A percentile compares a stretch with the other conserved stretches of the same genome.
These are phyloP conservation scores for Saccharomycopsis fibuligera DNA, from an alignment of 805 yeast species.

Conservation along the genomic window DNA sequence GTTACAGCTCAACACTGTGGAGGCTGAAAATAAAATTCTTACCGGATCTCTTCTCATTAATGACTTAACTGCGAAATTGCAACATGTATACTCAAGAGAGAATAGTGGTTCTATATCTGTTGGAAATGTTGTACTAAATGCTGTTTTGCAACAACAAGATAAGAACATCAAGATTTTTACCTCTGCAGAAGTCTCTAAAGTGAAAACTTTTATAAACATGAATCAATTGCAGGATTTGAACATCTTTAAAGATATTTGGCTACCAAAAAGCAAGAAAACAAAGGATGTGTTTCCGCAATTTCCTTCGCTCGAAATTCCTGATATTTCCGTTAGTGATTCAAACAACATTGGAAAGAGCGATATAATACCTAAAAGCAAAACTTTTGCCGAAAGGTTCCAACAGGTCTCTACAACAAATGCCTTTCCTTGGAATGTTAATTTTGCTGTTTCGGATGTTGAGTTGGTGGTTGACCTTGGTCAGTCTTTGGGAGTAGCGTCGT, in stretches of 20 bases:
- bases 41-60: constrained; percentile 43
- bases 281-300: too few relatives aligned
- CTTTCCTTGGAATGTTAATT: constrained; percentile 66
- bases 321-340: background rate
- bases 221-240: constrained; percentile 85
- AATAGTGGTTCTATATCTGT: constrained; percentile 65
- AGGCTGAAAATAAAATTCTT: constrained; percentile 34
- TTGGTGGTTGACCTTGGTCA: constrained; percentile 75
- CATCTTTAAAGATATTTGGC: constrained; percentile 79
- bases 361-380: constrained; percentile 22
- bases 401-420: constrained; percentile 58
- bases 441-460: constrained; percentile 45
- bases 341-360: constrained; percentile 4
- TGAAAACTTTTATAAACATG: constrained; percentile 60
- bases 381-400: constrained; percentile 41
- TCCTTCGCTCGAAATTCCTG: background rate
- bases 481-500: constrained; percentile 61
- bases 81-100: constrained; percentile 87
- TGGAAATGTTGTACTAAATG: constrained; percentile 41
- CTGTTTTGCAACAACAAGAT: constrained; percentile 38
- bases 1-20: constrained; percentile 48
- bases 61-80: constrained; percentile 65
- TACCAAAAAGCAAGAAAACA: constrained; percentile 35
- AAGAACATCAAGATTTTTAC: constrained; percentile 36
- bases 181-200: constrained; percentile 47